Conservation (phyloP, 495 filamentous ascomycete genomes). For the Neurospora sp. region DNA sequence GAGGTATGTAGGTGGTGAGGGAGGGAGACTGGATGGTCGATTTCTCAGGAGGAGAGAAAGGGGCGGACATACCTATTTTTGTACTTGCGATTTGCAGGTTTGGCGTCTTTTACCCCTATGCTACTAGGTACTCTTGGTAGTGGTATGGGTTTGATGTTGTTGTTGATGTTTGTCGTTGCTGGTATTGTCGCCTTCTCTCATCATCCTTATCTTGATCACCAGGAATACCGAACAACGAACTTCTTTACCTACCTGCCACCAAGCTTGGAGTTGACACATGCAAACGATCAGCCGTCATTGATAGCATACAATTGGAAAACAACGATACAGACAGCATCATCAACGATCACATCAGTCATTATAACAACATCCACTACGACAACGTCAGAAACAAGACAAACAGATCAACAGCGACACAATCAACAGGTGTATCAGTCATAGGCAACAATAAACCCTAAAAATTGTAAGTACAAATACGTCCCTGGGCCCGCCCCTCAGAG, state of each 20-base stretch:
- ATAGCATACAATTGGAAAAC: background rate
- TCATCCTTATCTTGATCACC: background rate
- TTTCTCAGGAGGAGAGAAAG: background rate
- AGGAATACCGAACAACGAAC: background rate
- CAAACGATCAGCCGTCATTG: background rate
- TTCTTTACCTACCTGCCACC: background rate
- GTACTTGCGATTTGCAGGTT: background rate
- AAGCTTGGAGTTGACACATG: background rate
- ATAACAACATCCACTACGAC: too few species aligned
- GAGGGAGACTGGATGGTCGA: background rate
- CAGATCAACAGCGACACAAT: background rate
- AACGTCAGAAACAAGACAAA: background rate
- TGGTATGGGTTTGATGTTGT: background rate
- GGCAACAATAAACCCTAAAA: background rate
- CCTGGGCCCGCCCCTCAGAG: background rate
- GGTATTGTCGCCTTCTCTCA: background rate
- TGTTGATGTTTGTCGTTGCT: background rate
- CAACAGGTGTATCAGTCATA: background rate
- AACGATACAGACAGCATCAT: background rate
- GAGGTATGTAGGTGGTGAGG: background rate
- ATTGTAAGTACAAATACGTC: background rate
- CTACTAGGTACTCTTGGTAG: background rate
- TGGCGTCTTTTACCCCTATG: background rate
- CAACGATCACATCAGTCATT: background rate
- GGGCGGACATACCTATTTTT: background rate